These are phyloP conservation scores for Calonectria hongkongensis DNA, from an alignment of 2,329 filamentous ascomycete species.

Conservation along the genomic window DNA sequence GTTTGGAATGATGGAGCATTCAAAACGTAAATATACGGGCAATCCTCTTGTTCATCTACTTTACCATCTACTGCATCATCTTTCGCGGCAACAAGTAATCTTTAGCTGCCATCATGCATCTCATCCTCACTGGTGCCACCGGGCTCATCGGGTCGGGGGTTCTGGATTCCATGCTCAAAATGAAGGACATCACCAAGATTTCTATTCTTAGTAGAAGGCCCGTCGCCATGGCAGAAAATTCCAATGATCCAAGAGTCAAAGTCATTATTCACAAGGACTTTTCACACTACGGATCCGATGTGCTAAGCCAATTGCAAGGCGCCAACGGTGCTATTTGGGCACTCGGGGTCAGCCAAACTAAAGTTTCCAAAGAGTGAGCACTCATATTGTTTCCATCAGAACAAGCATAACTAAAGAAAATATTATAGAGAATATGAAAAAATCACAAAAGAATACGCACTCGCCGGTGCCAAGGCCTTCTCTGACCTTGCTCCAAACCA, in stretches of 20 bases:
- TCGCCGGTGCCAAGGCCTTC: conserved; percentile 44
- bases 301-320: conserved; percentile 41
- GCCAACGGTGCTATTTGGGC: conserved; percentile 47
- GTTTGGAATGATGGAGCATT: no score
- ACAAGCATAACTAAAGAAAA: background rate
- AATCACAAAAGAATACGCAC: conserved; percentile 44
- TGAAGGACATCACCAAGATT: conserved; percentile 45
- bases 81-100: no score
- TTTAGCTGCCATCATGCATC: conserved; percentile 40
- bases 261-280: conserved; percentile 46
- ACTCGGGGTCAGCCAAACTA: conserved; percentile 45
- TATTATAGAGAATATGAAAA: conserved; percentile 41
- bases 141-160: conserved; percentile 46
- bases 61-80: no score
- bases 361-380: conserved; percentile 46
- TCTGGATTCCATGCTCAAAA: conserved; percentile 48
- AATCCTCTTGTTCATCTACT: background rate
- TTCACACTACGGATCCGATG: conserved; percentile 30
- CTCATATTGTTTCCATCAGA: background rate
- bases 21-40: background rate
- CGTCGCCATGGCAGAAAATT: conserved; percentile 38
- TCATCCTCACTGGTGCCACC: conserved; percentile 56
- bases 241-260: conserved; percentile 42
- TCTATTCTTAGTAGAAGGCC: conserved; percentile 47
- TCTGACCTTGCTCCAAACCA: conserved; percentile 33